These are phyloP conservation scores for Teunomyces gatunensis DNA, from an alignment of 805 yeast genomes.

Conservation along the genomic window DNA sequence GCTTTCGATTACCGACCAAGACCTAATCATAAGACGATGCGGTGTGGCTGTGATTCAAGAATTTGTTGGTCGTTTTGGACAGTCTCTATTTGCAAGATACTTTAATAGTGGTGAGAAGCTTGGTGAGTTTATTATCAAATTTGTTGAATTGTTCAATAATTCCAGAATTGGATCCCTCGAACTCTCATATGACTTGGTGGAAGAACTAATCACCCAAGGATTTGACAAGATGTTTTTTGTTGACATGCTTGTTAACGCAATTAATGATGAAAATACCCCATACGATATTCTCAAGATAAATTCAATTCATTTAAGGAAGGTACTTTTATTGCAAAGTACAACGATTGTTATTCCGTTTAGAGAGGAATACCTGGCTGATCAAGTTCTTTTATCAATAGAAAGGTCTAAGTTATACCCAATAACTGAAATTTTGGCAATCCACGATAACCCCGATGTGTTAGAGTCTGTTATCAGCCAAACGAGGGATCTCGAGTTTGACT, in stretches of 20 bases:
- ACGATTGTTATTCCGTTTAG: neutral
- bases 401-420: neutral
- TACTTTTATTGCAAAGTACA: neutral
- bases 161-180: conserved; percentile 23
- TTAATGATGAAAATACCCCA: conserved; percentile 30
- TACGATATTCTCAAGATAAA: conserved; percentile 43
- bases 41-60: conserved; percentile 88
- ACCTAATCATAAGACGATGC: conserved; percentile 73
- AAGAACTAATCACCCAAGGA: conserved; percentile 22
- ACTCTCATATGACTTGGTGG: conserved; percentile 15
- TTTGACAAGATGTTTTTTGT: conserved; percentile 25
- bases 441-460: neutral
- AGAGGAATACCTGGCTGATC: neutral
- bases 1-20: conserved; percentile 67
- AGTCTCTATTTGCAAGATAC: conserved; percentile 25
- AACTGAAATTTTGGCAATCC: neutral
- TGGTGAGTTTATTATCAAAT: conserved; percentile 39
- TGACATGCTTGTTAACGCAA: conserved; percentile 28
- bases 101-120: conserved; percentile 7
- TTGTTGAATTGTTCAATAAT: conserved; percentile 61
- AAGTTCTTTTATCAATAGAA: neutral
- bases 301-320: conserved; percentile 29
- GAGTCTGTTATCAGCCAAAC: neutral
- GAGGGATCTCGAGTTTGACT: conserved; percentile 21
- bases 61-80: conserved; percentile 72